phyloP scores from a whole-genome alignment of 1,284 basidiomycete species.

The Meira nashicola region DNA sequence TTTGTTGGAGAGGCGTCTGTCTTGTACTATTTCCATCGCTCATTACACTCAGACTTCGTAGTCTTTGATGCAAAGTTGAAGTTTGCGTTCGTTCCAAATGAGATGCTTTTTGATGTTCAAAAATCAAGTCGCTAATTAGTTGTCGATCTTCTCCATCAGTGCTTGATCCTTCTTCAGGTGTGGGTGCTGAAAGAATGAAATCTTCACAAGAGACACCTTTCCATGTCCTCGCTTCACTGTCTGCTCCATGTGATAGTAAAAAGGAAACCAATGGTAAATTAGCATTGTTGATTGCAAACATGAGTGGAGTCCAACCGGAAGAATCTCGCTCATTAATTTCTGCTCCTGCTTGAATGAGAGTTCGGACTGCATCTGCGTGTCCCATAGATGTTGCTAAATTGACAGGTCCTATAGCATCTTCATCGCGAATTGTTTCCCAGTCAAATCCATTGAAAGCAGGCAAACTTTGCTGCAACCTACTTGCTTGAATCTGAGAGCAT shows the following conservation, averaged over 20 bases:
- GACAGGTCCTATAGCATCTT: slow-evolving; percentile 35
- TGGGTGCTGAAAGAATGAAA: slow-evolving; percentile 33
- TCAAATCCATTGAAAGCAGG: slow-evolving; percentile 8
- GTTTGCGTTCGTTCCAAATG: not conserved
- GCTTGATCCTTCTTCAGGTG: not conserved
- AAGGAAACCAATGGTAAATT: slow-evolving; percentile 86
- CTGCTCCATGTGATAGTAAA: slow-evolving; percentile 75
- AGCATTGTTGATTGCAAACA: slow-evolving; percentile 80
- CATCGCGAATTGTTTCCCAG: slow-evolving; percentile 25
- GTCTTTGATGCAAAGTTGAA: not conserved
- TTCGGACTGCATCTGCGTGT: slow-evolving; percentile 39
- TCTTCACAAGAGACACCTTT: slow-evolving; percentile 43
- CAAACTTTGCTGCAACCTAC: slow-evolving; percentile 16
- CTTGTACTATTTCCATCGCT: not conserved
- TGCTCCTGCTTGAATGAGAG: slow-evolving; percentile 34
- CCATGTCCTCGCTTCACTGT: slow-evolving; percentile 33
- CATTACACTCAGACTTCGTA: not conserved
- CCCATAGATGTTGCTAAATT: slow-evolving; percentile 38
- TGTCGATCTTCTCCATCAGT: slow-evolving; percentile 12
- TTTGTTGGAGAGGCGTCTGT: not conserved
- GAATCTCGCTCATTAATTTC: slow-evolving; percentile 39
- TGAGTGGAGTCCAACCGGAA: slow-evolving; percentile 85
- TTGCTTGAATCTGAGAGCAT: slow-evolving; percentile 21
- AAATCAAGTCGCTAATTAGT: slow-evolving; percentile 39
- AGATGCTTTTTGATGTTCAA: slow-evolving; percentile 29